A percentile compares a stretch with the other conserved stretches of the same genome.
Conservation (phyloP, 1,284 basidiomycete species). For the Neotropicomus parvogracilis region DNA sequence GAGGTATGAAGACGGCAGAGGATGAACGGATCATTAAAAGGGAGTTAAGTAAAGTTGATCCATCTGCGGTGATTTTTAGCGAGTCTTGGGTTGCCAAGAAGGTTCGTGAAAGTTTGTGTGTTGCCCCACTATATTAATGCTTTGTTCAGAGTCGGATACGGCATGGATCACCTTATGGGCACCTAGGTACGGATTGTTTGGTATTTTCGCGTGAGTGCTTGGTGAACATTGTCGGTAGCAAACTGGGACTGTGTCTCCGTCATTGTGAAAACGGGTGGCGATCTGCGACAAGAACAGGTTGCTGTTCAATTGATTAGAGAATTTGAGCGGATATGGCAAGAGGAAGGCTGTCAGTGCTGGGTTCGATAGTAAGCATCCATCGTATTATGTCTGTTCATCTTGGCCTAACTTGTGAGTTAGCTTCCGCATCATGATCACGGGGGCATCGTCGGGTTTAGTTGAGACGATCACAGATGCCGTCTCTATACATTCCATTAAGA, state of each 20-base stretch:
- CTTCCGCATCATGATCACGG: constrained; percentile 90
- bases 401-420: constrained; percentile 30
- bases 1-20: constrained; percentile 67
- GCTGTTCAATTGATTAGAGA: constrained; percentile 94
- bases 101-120: constrained; percentile 40
- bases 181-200: constrained; percentile 63
- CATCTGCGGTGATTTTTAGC: constrained; percentile 90
- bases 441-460: constrained; percentile 87
- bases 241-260: constrained; percentile 90
- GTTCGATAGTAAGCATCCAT: constrained; percentile 74
- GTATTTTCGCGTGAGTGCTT: constrained; percentile 6
- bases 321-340: constrained; percentile 93
- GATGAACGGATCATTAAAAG: constrained; percentile 90
- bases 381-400: not conserved
- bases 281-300: constrained; percentile 95
- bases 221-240: constrained; percentile 36
- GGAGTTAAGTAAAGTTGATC: constrained; percentile 96
- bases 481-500: constrained; percentile 99
- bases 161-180: constrained; percentile 91
- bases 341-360: constrained; percentile 89
- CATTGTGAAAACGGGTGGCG: constrained; percentile 98
- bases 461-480: constrained; percentile 97
- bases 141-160: constrained; percentile 76
- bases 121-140: not conserved
- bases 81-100: constrained; percentile 97